Conservation (phyloP, 371 early-diverging fungal species). For the Lichtheimia corymbifera region DNA sequence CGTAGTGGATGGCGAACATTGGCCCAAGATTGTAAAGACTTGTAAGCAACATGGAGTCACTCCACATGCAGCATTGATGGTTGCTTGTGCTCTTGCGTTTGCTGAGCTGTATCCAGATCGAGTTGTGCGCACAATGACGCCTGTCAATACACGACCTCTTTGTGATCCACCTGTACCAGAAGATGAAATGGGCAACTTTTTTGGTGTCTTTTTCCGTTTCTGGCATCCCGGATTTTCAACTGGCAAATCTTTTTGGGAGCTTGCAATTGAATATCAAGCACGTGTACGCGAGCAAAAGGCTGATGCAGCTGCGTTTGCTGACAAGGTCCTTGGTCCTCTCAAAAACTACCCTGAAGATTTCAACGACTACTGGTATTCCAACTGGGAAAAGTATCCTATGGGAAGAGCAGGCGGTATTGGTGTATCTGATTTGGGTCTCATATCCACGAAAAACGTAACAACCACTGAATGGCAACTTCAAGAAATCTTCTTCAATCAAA, state of each 20-base stretch:
- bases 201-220: constrained; percentile 23
- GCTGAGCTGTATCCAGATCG: constrained; percentile 21
- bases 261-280: constrained; percentile 23
- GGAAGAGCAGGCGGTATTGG: constrained; percentile 44
- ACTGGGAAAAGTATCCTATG: constrained; percentile 11
- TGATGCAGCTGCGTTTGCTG: constrained; percentile 16
- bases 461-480: not conserved
- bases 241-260: constrained; percentile 20
- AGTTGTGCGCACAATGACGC: constrained; percentile 20
- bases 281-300: constrained; percentile 18
- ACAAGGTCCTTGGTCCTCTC: constrained; percentile 19
- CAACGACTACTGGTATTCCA: constrained; percentile 24
- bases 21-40: constrained; percentile 16
- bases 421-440: constrained; percentile 39
- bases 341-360: constrained; percentile 30
- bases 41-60: constrained; percentile 26
- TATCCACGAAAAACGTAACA: not conserved
- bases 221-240: constrained; percentile 15
- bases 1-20: constrained; percentile 12
- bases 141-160: constrained; percentile 36
- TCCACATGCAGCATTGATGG: constrained; percentile 32
- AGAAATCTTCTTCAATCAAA: constrained; percentile 37
- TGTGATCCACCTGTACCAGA: constrained; percentile 33
- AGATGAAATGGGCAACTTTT: constrained; percentile 40
- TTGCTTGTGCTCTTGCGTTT: constrained; percentile 26